Conservation (phyloP, 495 filamentous ascomycete species). For the Astrothelium subdiscretum region DNA sequence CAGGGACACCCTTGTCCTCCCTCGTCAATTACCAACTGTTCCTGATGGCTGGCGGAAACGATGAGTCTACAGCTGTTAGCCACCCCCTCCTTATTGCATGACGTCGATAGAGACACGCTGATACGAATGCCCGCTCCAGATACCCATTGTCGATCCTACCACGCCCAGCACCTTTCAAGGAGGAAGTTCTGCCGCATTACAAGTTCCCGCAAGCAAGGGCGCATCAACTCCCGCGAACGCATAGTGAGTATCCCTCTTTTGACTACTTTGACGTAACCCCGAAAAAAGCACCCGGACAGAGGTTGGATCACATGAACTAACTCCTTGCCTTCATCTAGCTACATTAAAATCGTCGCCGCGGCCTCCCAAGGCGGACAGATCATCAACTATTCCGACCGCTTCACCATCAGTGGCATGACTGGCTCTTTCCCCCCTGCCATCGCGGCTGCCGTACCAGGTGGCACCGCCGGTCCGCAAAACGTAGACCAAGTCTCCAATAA, state of each 20-base stretch:
- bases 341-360: constrained; percentile 50
- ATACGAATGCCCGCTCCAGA: constrained; percentile 22
- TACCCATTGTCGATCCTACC: constrained; percentile 33
- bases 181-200: constrained; percentile 41
- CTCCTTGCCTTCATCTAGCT: constrained; percentile 33
- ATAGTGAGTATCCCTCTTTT: neutral
- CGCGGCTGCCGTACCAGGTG: constrained; percentile 29
- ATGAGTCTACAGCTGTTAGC: constrained; percentile 18
- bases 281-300: neutral
- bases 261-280: neutral
- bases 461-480: constrained; percentile 33
- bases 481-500: constrained; percentile 7
- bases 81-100: constrained; percentile 22
- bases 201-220: constrained; percentile 37
- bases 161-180: constrained; percentile 32
- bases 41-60: constrained; percentile 54
- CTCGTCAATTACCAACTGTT: constrained; percentile 48
- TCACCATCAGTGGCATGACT: constrained; percentile 56
- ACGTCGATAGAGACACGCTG: neutral
- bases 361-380: constrained; percentile 39
- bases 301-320: neutral
- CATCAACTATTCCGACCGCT: constrained; percentile 51
- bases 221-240: constrained; percentile 17
- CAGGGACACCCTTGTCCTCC: constrained; percentile 35
- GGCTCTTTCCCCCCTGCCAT: constrained; percentile 45